phyloP scores from a whole-genome alignment of 345 rosid species.

The Excoecaria cochinchinensis region DNA sequence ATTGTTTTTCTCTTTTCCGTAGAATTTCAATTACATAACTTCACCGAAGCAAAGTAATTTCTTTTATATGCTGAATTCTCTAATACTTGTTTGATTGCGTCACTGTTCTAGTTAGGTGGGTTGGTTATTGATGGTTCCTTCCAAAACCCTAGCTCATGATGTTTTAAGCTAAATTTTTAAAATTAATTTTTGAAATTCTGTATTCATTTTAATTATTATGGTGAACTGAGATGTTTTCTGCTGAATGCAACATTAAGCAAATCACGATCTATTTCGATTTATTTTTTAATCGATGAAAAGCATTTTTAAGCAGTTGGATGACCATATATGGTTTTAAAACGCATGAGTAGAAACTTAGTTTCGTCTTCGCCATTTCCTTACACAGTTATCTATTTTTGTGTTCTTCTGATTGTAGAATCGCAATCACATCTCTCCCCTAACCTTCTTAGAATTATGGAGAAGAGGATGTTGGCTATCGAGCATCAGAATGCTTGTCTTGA shows the following conservation, averaged over 20 bases:
- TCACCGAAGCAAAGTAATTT: not conserved
- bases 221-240: too few species aligned
- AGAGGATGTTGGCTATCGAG: conserved; percentile 64
- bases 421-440: conserved; percentile 59
- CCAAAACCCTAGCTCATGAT: conserved; percentile 1
- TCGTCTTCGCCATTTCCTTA: not conserved
- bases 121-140: not conserved
- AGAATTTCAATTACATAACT: not conserved
- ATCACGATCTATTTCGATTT: too few species aligned
- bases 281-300: too few species aligned
- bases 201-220: too few species aligned
- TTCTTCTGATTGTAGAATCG: conserved; percentile 34
- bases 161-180: not conserved
- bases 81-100: not conserved
- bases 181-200: too few species aligned
- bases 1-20: too few species aligned
- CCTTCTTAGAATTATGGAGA: conserved; percentile 80
- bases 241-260: too few species aligned
- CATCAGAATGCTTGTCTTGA: conserved; percentile 53
- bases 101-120: not conserved
- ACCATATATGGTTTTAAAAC: not conserved
- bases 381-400: not conserved
- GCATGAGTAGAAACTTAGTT: not conserved
- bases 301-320: too few species aligned
- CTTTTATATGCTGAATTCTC: not conserved